Conservation (phyloP, 352 stramenopile species). For the Phytophthora pistaciae region DNA sequence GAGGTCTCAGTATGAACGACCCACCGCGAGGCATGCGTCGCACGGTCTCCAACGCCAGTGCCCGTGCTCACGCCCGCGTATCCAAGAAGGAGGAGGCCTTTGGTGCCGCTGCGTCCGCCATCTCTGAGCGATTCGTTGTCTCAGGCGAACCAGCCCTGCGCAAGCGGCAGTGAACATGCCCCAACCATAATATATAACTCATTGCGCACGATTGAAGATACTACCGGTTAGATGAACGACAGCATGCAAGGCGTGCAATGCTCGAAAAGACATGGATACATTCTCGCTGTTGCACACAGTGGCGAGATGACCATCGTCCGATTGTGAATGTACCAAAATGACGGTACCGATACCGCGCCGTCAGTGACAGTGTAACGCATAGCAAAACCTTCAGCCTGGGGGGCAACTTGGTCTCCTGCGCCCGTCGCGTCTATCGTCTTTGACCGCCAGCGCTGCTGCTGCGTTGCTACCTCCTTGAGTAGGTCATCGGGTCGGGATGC, state of each 20-base stretch:
- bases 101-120: conserved; percentile 76
- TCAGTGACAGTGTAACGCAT: conserved; percentile 24
- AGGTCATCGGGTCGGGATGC: conserved; percentile 40
- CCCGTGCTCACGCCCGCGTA: conserved; percentile 73
- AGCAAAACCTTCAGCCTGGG: conserved; percentile 30
- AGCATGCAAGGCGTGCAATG: too few species aligned
- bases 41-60: conserved; percentile 66
- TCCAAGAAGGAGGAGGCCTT: conserved; percentile 90
- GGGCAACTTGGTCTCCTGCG: conserved; percentile 13
- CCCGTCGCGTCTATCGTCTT: not conserved
- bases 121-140: conserved; percentile 81
- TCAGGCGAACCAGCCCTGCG: conserved; percentile 41
- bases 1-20: conserved; percentile 39
- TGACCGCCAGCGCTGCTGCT: not conserved
- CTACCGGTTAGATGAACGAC: too few species aligned
- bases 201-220: not conserved
- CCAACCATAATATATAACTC: conserved; percentile 6
- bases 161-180: conserved; percentile 36
- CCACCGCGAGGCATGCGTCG: conserved; percentile 57
- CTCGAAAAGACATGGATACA: not conserved
- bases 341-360: conserved; percentile 16
- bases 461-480: not conserved
- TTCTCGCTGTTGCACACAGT: not conserved
- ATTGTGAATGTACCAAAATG: conserved; percentile 26
- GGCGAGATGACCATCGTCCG: conserved; percentile 7